A percentile compares a stretch with the other conserved stretches of the same genome.
These are phyloP conservation scores for Neostapfia colusana DNA, from an alignment of 176 grass and related monocot species.

Conservation along the genomic window DNA sequence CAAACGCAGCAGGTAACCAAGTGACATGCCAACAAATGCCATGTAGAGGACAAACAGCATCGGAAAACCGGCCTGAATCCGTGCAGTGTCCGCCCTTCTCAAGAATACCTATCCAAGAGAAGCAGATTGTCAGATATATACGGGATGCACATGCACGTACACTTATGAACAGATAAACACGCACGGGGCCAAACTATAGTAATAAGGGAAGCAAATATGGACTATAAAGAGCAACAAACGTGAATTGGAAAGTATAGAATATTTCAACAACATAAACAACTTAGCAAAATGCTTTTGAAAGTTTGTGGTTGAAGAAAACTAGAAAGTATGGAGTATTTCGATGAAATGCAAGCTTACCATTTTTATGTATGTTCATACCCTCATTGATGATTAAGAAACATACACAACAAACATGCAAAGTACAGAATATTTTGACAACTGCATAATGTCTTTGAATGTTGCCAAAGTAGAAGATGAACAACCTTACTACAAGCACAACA, in stretches of 20 bases:
- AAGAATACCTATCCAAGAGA: conserved; percentile 25
- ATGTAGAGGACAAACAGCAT: conserved; percentile 41
- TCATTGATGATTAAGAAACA: background rate
- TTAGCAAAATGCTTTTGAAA: background rate
- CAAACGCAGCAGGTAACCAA: conserved; percentile 68
- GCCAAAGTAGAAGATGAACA: background rate
- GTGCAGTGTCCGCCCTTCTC: conserved; percentile 20
- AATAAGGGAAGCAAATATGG: background rate
- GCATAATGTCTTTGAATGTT: background rate
- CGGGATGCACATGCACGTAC: too few species aligned
- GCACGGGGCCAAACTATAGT: background rate
- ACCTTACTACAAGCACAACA: background rate
- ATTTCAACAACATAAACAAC: background rate
- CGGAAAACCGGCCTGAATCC: conserved; percentile 28
- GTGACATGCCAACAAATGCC: conserved; percentile 35
- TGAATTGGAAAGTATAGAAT: background rate
- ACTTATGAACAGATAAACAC: background rate
- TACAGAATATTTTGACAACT: background rate
- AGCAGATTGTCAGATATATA: background rate
- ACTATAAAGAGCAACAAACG: background rate
- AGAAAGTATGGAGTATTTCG: background rate
- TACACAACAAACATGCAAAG: background rate
- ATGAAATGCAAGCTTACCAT: background rate
- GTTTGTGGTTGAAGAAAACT: background rate
- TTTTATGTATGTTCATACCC: background rate